Base-by-base conservation (phyloP, 768 basidiomycete genomes). In the Boletus bicolor region DNA sequence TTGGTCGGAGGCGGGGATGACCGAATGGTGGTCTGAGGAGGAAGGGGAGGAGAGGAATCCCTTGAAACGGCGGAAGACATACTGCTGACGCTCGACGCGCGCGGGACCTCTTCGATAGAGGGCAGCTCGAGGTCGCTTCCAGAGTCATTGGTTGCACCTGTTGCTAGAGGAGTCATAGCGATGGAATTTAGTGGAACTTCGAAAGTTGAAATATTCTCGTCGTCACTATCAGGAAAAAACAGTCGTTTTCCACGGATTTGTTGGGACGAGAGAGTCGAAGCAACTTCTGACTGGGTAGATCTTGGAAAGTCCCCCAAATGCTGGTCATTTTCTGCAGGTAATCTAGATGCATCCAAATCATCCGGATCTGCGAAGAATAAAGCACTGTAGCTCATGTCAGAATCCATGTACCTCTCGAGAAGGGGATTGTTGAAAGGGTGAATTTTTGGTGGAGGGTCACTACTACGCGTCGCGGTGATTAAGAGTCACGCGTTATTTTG, bases 341-440 rank as follows among this genome's bases (percentile, higher is more conserved):
- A 47, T 32, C 24, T 32, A 37, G 54, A 46, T 19, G 74, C 74
- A 8, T 74, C 75, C 44, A 83, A 77, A 53, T 82, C 84, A 36
- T 75, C 75, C 15, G 85, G 82, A 36, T 77, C 78, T 37, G 82
- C 80, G 67, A 89, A 87, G 65, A 89, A 88, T 10, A 80, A 69
- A 7, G 68, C 70, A 12, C 11, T 37, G 44, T 43, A 36, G 39
- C 41, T 53, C 66, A 70, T 69, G 21, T 41, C 7, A 14, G 26
- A 26, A 41, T 44, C 7, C 34, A 37, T 24, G 21, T 49, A 17
- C 19, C 35, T 37, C 39, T n/a, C 14, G 5, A 53, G 34, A 39
- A 8, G 28, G 30, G 10, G 51, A 28, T 19, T 21, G 35, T 12
- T 12, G 42, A 36, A 44, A 43, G n/a, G 17, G 15, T 14, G 48